Percentiles rank a stretch among this genome's conserved stretches.
phyloP scores from a whole-genome alignment of 2,329 filamentous ascomycete species.

The Colletotrichum liaoningense region DNA sequence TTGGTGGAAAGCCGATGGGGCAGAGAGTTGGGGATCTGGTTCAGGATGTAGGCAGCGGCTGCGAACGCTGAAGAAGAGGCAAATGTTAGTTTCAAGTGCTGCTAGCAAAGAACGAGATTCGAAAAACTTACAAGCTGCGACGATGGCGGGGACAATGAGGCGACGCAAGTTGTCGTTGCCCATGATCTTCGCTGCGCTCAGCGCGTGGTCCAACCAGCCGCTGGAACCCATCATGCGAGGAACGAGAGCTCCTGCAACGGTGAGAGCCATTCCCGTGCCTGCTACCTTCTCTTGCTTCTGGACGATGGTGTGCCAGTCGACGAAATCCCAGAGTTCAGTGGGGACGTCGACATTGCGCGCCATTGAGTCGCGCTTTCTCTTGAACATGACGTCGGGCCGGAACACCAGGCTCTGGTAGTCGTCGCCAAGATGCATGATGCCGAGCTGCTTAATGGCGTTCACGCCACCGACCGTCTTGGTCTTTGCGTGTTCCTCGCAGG shows the following conservation, averaged over 20 bases:
- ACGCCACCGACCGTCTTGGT: conserved; percentile 82
- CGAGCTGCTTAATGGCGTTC: conserved; percentile 87
- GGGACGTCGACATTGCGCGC: conserved; percentile 89
- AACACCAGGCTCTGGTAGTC: conserved; percentile 89
- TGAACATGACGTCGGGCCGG: conserved; percentile 94
- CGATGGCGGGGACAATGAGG: conserved; percentile 82
- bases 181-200: conserved; percentile 83
- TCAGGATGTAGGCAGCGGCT: conserved; percentile 82
- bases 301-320: conserved; percentile 85
- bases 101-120: conserved; percentile 18
- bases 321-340: conserved; percentile 92
- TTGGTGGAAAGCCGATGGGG: conserved; percentile 88
- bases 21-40: conserved; percentile 88
- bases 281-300: conserved; percentile 95
- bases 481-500: conserved; percentile 89
- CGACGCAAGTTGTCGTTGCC: conserved; percentile 84
- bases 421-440: conserved; percentile 87
- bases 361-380: conserved; percentile 81
- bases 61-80: conserved; percentile 68
- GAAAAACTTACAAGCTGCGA: conserved; percentile 77
- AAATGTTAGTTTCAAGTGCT: conserved; percentile 45
- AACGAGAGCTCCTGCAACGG: conserved; percentile 87
- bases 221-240: conserved; percentile 84
- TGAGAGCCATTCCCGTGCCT: conserved; percentile 94
- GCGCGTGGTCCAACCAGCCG: conserved; percentile 88